Evolutionary conservation across 2,329 filamentous ascomycete genomes (phyloP).

Genomic region (Allantophomopsis cytisporea): DNA sequence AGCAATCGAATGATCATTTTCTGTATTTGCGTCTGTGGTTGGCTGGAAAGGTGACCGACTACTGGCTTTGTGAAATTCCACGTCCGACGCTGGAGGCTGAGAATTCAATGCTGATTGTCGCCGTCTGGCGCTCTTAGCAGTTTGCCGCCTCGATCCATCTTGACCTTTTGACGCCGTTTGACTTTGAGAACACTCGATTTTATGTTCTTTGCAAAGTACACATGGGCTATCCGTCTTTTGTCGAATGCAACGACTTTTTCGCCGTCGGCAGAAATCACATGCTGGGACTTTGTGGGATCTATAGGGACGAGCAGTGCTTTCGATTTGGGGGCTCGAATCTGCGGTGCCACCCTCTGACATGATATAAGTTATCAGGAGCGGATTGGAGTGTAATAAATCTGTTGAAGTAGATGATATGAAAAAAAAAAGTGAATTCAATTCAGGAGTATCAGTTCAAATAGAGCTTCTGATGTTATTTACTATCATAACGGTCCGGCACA

Average conservation of each 20-base stretch:
- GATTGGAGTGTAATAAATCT: too few species aligned
- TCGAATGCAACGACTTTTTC: slow-evolving; percentile 48
- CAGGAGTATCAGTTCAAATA: too few species aligned
- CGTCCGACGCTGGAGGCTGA: slow-evolving; percentile 1
- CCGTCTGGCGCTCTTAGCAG: neutral
- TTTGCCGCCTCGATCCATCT: neutral
- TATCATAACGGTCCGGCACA: too few species aligned
- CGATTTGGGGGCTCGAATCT: too few species aligned
- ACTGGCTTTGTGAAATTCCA: too few species aligned
- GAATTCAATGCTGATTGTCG: neutral
- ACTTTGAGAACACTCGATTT: slow-evolving; percentile 31
- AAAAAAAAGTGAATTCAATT: too few species aligned
- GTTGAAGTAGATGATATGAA: too few species aligned
- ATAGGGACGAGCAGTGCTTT: slow-evolving; percentile 30
- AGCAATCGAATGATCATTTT: neutral
- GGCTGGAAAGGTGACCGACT: too few species aligned
- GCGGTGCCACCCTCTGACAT: too few species aligned
- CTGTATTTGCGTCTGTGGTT: neutral
- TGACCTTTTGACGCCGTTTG: slow-evolving; percentile 3
- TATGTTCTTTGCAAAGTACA: slow-evolving; percentile 42
- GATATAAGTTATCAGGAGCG: too few species aligned
- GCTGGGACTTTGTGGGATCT: slow-evolving; percentile 47
- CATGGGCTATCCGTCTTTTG: slow-evolving; percentile 37
- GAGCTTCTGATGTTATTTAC: too few species aligned
- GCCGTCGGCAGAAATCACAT: slow-evolving; percentile 42